Base-by-base conservation (phyloP, 768 basidiomycete species). In the Leccinum fibrillosum region DNA sequence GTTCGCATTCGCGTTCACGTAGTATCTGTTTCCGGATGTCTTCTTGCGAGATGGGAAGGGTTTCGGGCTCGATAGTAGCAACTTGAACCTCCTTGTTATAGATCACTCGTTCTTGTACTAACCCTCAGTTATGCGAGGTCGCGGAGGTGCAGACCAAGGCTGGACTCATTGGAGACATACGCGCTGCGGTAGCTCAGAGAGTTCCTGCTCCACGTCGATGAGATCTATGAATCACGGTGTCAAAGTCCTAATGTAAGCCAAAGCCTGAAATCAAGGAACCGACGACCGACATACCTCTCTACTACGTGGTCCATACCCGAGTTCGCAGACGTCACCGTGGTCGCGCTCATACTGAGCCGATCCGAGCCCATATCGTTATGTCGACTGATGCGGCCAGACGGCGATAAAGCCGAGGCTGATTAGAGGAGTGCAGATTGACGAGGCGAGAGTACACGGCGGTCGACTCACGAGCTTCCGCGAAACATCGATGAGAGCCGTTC, bases 1-100 rank as follows among this genome's bases (percentile, higher is more conserved):
- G 25, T 25, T 25, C 25, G 25, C 25, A 6, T 25, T 25, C 25
- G 25, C 60, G 68, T 55, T 81, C 90, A 15, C 70, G 70, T 54
- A 80, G 65, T 57, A 93, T 78, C 48, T 88, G 85, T 62, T 87
- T 83, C 52, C 89, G 81, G 55, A 92, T 81, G 57, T 92, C 89
- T 23, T 89, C 88, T 64, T 94, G 90, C 4, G 83, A 77, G 15
- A 78, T 69, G 3, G 71, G 70, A 1, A 77, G 74, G 1, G 77
- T 68, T 10, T 84, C 86, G 2, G 79, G 79, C 54, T 88, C 89
- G 2, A 86, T 68, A 26, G 82, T 79, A 19, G 84, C 79, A 0
- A 91, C 95, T 74, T 90, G 90, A 11, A 88, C 86, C 73, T 89
- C 89, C 72, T 92, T 93, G 66, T 89, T 92, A 67, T 90, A 91